Evolutionary conservation across 2,329 filamentous ascomycete species (phyloP), one percentile per base, ranked within the genome.

Genomic region (Gnomoniopsis smithogilvyi): DNA sequence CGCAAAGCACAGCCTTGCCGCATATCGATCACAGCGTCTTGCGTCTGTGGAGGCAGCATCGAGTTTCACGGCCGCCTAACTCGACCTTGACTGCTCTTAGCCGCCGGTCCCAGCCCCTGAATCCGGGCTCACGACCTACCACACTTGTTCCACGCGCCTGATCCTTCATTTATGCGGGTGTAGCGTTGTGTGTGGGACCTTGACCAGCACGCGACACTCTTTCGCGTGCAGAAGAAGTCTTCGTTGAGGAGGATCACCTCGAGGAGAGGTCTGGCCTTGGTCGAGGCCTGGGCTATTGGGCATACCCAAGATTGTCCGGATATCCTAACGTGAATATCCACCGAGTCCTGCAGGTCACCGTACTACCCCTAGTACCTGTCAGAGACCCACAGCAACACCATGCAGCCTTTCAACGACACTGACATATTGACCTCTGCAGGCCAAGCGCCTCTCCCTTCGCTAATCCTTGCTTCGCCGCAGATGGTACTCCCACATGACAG

Each of bases 401-500:
- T 46, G 38, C 54, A 43, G 30, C 54, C 19, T 21, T 15, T 51
- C 54, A 58, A 50, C 50, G 26, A 21, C 36, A 21, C 26, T 19
- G 41, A 21, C 36, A 38, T 58, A 8, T 4, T 30, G 46, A 46
- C 22, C 26, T 48, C 34, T 17, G 36, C 51, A n/a, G 6, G 33
- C 30, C 51, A 22, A 43, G 19, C 30, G 43, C 48, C 49, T 41
- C 51, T 46, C 33, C 30, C 48, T 47, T 55, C 46, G 41, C 30
- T 51, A n/a, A 59, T 41, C 56, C 48, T 47, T 55, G 59, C 51
- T 43, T 19, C 48, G 38, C 41, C 51, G 43, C 52, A 38, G 56
- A 26, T 56, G 52, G 47, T 33, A 47, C 56, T 59, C 48, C 51
- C 56, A 52, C 59, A 55, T 47, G 56, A 47, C 47, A 41, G 48